phyloP scores from a whole-genome alignment of 768 basidiomycete genomes.

The Naganishia vishniacii region DNA sequence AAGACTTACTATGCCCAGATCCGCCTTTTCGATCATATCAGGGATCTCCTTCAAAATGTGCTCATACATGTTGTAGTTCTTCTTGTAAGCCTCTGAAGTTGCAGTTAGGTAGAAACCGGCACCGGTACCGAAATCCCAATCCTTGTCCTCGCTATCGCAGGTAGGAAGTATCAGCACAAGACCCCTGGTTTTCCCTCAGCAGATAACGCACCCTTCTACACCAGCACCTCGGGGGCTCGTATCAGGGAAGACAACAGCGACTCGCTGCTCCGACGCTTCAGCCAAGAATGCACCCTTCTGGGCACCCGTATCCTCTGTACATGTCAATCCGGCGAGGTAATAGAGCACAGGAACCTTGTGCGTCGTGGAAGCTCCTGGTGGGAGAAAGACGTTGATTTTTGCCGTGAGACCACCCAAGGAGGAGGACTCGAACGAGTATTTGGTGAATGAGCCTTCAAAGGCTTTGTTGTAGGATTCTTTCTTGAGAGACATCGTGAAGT shows the following conservation, averaged over 20 bases:
- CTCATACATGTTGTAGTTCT: conserved; percentile 77
- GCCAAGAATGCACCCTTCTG: conserved; percentile 89
- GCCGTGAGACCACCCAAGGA: conserved; percentile 52
- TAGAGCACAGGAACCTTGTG: conserved; percentile 64
- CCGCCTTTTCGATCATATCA: conserved; percentile 64
- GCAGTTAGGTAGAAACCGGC: conserved; percentile 97
- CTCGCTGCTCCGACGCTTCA: conserved; percentile 75
- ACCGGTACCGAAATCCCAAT: conserved; percentile 89
- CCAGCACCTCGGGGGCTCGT: conserved; percentile 91
- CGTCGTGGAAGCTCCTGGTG: conserved; percentile 57
- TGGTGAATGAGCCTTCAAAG: conserved; percentile 72
- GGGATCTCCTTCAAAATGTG: conserved; percentile 82
- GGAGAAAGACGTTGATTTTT: conserved; percentile 84
- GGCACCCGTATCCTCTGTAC: conserved; percentile 88
- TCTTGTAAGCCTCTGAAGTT: conserved; percentile 55
- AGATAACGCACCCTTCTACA: conserved; percentile 65
- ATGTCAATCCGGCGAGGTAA: conserved; percentile 60
- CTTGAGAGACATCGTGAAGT: conserved; percentile 53
- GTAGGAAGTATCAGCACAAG: too few relatives aligned
- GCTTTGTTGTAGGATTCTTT: conserved; percentile 70
- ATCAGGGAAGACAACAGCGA: conserved; percentile 91
- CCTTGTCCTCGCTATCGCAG: conserved; percentile 43
- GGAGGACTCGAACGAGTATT: conserved; percentile 55
- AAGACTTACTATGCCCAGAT: conserved; percentile 66
- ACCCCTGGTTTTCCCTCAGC: too few relatives aligned